Evolutionary conservation across 2,329 filamentous ascomycete genomes (phyloP), one percentile per base, ranked within the genome.

Genomic region (Microdochium trichocladiopsis): DNA sequence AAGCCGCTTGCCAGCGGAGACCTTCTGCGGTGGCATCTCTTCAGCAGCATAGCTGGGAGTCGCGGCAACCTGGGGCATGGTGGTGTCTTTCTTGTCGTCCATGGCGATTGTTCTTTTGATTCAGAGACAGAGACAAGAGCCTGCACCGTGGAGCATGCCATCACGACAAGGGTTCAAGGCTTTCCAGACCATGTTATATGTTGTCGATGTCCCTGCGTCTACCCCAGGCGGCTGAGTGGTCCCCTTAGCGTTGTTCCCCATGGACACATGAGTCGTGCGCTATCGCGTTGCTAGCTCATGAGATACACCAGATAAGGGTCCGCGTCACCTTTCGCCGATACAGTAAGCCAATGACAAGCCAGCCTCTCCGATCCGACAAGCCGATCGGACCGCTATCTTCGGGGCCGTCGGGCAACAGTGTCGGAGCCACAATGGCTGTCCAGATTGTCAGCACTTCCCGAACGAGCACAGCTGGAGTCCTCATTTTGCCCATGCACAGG

Each of bases 1-100:
- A 36, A 54, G 45, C 50, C 49, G 49, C 47, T 52, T 54, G n/a
- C 50, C 33, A 22, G 43, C 8, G 6, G 50, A 47, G n/a, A 54
- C 6, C 10, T 54, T 54, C 49, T 51, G 37, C 23, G 52, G 49
- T 2, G 49, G 49, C 28, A 33, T 33, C 28, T 33, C 28, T 33
- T 33, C 28, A 14, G 28, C 28, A 14, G 28, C 28, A 14, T 8
- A 33, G 28, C 28, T 33, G 28, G 28, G 25, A 21, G 49, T 50
- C 12, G 31, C 36, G 4, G 49, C 41, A 4, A 50, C 31, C 31
- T 24, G 49, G 18, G 49, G 23, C 31, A 50, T 25, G 22, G n/a
- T 45, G 12, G 25, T 31, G 22, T 51, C 23, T 22, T 51, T 51
- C 23, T 25, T 21, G n/a, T n/a, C n/a, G 37, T 51, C 36, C 21